Evolutionary conservation across 768 basidiomycete species (phyloP).

Genomic region (Hemileccinum impolitum): DNA sequence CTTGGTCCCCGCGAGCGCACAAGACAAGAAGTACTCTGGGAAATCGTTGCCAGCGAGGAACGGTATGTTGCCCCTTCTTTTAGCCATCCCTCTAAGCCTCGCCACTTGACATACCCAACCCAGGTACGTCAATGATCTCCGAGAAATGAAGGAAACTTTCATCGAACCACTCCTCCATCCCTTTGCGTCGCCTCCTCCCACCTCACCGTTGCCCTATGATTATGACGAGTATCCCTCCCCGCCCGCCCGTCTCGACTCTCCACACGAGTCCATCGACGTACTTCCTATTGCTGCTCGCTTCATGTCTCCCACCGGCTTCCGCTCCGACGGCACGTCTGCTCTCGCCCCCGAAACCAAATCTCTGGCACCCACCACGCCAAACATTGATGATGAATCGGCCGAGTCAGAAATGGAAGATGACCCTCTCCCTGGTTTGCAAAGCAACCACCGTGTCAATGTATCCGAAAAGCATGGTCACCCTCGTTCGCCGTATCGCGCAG

Average conservation of each 20-base stretch:
- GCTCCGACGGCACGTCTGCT: constrained; percentile 43
- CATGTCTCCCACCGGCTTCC: constrained; percentile 62
- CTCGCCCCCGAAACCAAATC: constrained; percentile 49
- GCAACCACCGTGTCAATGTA: constrained; percentile 21
- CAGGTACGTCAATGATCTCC: constrained; percentile 90
- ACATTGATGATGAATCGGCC: constrained; percentile 72
- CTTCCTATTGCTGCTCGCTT: constrained; percentile 88
- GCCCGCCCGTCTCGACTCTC: constrained; percentile 53
- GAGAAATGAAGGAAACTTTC: constrained; percentile 92
- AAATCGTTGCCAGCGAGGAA: constrained; percentile 95
- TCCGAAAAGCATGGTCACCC: constrained; percentile 63
- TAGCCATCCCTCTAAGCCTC: constrained; percentile 8
- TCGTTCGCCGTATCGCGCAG: constrained; percentile 70
- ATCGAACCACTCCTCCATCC: constrained; percentile 89
- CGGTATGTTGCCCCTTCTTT: constrained; percentile 47
- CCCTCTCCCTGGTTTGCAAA: constrained; percentile 35
- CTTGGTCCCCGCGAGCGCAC: constrained; percentile 93
- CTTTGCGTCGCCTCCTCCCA: constrained; percentile 41
- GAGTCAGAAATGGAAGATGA: constrained; percentile 69
- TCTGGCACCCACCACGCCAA: constrained; percentile 43
- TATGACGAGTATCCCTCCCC: constrained; percentile 56
- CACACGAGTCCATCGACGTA: constrained; percentile 67
- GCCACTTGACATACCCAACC: constrained; percentile 10
- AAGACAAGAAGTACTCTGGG: constrained; percentile 93
- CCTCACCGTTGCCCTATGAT: constrained; percentile 56